Evolutionary conservation across 1,284 basidiomycete genomes (phyloP), one percentile per base, ranked within the genome.

Genomic region (Coniophora puteana): DNA sequence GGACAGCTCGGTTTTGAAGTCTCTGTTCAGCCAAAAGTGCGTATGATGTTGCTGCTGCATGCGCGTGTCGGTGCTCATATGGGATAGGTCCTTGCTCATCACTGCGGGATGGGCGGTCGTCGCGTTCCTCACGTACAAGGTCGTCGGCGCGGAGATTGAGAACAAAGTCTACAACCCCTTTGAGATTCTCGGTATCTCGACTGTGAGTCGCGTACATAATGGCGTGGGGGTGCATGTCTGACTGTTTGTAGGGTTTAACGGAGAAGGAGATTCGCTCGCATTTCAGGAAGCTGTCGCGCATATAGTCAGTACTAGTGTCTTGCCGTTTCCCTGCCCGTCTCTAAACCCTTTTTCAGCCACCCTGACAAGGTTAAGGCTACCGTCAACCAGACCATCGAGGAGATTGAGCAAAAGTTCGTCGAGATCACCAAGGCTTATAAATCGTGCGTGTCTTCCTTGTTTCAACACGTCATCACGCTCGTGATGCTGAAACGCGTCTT

Each of bases 381-480:
- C 0, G 77, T 72, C 2, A 93, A 97, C 56, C 75, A 94, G 56
- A 98, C 95, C 0, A 75, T 88, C 43, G 95, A 97, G 54, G 76
- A 83, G n/a, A 92, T 90, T 25, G 89, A 92, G 53, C 74, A 83
- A 38, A 82, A 86, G 50, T 99, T 95, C 62, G 91, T 99, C 28
- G 82, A 92, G 35, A 71, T 99, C 32, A 99, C 96, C 18, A 99
- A 99, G 65, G 96, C 96, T 1, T 99, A 99, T 72, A 99, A 99
- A 74, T 66, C 95, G 80, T 91, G 51, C 47, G 80, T 66, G 4
- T 17, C 10, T 4, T 16, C 20, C 11, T 11, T 13, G 8, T 4
- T 4, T n/a, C n/a, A 18, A 37, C 14, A 12, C 29, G 7, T 20
- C 23, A 14, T 12, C 26, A 27, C 21, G 35, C 36, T 45, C n/a